These are phyloP conservation scores for Ampelomyces quisqualis DNA, from an alignment of 2,329 filamentous ascomycete genomes.

Conservation along the genomic window DNA sequence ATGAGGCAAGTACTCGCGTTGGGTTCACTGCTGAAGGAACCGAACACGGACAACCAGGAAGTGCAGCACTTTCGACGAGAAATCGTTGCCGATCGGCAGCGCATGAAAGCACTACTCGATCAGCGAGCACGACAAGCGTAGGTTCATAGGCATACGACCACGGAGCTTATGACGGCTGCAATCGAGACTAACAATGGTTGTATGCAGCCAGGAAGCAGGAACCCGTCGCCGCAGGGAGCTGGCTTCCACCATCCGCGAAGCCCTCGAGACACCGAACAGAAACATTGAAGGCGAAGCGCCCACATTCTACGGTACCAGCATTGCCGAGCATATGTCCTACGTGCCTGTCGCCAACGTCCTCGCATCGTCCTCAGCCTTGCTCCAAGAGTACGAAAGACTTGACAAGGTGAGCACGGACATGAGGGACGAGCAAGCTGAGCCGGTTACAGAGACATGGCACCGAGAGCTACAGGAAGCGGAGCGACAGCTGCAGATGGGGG, in stretches of 20 bases:
- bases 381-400: conserved; percentile 27
- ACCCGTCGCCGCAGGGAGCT: conserved; percentile 25
- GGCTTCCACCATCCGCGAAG: conserved; percentile 15
- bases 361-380: conserved; percentile 18
- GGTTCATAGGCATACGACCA: too few species aligned
- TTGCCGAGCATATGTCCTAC: conserved; percentile 19
- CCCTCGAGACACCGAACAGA: conserved; percentile 19
- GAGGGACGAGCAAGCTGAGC: conserved; percentile 14
- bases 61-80: conserved; percentile 23
- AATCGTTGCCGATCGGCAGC: conserved; percentile 18
- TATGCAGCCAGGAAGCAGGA: conserved; percentile 18
- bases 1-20: conserved; percentile 25
- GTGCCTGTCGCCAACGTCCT: conserved; percentile 14
- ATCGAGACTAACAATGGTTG: neutral
- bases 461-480: conserved; percentile 26
- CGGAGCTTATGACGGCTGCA: neutral
- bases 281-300: conserved; percentile 1
- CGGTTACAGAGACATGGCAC: conserved; percentile 24
- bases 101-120: conserved; percentile 19
- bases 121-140: conserved; percentile 24
- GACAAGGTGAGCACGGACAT: conserved; percentile 23
- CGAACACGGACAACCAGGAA: conserved; percentile 23
- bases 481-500: conserved; percentile 25
- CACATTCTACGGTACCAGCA: conserved; percentile 15
- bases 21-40: conserved; percentile 19